A percentile compares a stretch with the other conserved stretches of the same genome.
Evolutionary conservation across 2,329 filamentous ascomycete species (phyloP).

Genomic region (Talaromyces funiculosus): DNA sequence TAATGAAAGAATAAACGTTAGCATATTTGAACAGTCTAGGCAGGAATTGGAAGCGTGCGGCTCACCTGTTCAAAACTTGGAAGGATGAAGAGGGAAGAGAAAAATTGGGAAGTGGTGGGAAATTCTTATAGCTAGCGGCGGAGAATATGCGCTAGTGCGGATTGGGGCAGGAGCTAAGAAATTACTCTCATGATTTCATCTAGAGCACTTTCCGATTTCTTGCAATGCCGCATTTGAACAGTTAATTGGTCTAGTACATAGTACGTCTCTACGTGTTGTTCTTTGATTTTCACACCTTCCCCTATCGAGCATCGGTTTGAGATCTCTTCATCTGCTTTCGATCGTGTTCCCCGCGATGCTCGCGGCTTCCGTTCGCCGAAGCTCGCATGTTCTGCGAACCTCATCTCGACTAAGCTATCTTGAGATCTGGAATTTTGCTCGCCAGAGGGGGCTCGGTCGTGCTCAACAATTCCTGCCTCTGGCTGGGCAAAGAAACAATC

Average conservation of each 20-base stretch:
- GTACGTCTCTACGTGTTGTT: background rate
- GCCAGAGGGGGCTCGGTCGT: slow-evolving; percentile 11
- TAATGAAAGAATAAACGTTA: slow-evolving; percentile 35
- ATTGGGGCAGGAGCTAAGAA: background rate
- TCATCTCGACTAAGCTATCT: slow-evolving; percentile 30
- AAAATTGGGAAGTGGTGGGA: slow-evolving; percentile 22
- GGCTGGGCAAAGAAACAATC: background rate
- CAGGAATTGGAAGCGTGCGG: slow-evolving; percentile 6
- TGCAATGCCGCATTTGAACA: slow-evolving; percentile 9
- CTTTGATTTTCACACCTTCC: background rate
- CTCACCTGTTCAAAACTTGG: slow-evolving; percentile 98
- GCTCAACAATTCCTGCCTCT: background rate
- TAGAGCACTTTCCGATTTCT: slow-evolving; percentile 9
- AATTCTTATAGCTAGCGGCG: slow-evolving; percentile 20
- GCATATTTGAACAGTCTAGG: slow-evolving; percentile 10
- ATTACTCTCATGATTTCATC: background rate
- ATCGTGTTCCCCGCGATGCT: slow-evolving; percentile 13
- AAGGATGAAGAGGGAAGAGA: slow-evolving; percentile 75
- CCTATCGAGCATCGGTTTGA: background rate
- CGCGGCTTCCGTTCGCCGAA: slow-evolving; percentile 18
- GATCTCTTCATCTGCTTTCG: background rate
- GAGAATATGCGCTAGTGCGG: background rate
- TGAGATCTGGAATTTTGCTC: slow-evolving; percentile 30
- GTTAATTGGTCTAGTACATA: background rate
- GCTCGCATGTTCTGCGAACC: slow-evolving; percentile 22